Base-by-base conservation (phyloP, 164 flowering plant species). In the Chimonanthus salicifolius region DNA sequence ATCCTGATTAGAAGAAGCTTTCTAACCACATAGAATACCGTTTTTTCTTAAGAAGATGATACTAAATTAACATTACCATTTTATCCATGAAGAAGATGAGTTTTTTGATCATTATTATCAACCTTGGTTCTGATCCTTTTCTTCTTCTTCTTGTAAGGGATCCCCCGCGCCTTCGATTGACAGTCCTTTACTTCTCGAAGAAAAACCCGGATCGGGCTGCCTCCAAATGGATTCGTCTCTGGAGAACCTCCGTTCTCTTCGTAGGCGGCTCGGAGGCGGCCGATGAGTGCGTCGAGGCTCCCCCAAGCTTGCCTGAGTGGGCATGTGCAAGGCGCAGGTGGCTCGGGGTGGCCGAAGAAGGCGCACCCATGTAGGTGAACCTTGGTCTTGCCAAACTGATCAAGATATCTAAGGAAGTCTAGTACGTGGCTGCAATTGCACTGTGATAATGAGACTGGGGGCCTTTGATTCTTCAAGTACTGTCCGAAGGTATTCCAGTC, bases 231-330 rank as follows among this genome's bases (percentile, higher is more conserved):
- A 77, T 84, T 84, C n/a, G 75, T 81, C 67, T 84, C 85, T 2
- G 81, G 75, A 0, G 82, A 71, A 5, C 84, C 85, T 0, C 85
- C 87, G 48, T 84, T 74, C 71, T 84, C 85, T 66, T 84, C 87
- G 46, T 79, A 83, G 15, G 86, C 86, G 2, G 86, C 86, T 70
- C 86, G 71, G 46, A 84, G 86, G 21, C 86, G 74, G 5, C 86
- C 86, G 6, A 83, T 82, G 4, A 83, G 75, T 0, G 86, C 80
- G n/a, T 83, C 86, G 7, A 83, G 78, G 73, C 86, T 83, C 2
- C 86, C 86, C 86, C 86, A 83, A 69, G 86, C 86, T 77, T 83
- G 86, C 73, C 78, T 76, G 0, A 83, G 70, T n/a, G 87, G 87
- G 68, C 87, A 84, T 21, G 84, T 69, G 48, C 87, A 84, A 45